A percentile compares a stretch with the other conserved stretches of the same genome.
Conservation (phyloP, 805 yeast species). For the Wickerhamiella vanderwaltii region DNA sequence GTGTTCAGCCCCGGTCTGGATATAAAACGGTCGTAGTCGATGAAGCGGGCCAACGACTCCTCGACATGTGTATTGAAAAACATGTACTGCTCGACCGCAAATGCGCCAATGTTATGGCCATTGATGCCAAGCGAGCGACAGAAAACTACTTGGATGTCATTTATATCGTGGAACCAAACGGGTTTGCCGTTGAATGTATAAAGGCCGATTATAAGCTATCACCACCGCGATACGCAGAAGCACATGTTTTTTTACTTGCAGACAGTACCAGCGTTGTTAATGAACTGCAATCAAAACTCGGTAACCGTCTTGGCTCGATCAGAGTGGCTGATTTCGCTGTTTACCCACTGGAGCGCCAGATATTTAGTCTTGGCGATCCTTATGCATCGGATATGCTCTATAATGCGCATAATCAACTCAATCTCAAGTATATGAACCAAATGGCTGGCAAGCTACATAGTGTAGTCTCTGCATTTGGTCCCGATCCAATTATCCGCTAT, state of each 20-base stretch:
- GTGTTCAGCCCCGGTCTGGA: constrained; percentile 32
- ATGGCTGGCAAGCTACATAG: constrained; percentile 58
- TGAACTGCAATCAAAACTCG: constrained; percentile 21
- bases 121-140: constrained; percentile 50
- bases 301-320: constrained; percentile 25
- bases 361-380: constrained; percentile 54
- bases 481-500: constrained; percentile 75
- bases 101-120: constrained; percentile 42
- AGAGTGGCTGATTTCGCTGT: constrained; percentile 38
- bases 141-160: constrained; percentile 63
- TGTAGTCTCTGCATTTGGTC: constrained; percentile 68
- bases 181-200: constrained; percentile 62
- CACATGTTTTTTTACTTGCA: constrained; percentile 64
- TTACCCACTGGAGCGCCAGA: constrained; percentile 56
- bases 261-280: constrained; percentile 27
- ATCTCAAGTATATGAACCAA: constrained; percentile 42
- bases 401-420: constrained; percentile 38
- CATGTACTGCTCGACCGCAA: constrained; percentile 29
- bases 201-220: constrained; percentile 54
- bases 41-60: constrained; percentile 19
- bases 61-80: constrained; percentile 28
- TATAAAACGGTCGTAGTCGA: constrained; percentile 28
- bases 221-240: constrained; percentile 62
- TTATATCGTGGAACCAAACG: constrained; percentile 61
- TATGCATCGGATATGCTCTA: constrained; percentile 59